These are phyloP conservation scores for Pugionium cornutum DNA, from an alignment of 345 rosid species.

Conservation along the genomic window DNA sequence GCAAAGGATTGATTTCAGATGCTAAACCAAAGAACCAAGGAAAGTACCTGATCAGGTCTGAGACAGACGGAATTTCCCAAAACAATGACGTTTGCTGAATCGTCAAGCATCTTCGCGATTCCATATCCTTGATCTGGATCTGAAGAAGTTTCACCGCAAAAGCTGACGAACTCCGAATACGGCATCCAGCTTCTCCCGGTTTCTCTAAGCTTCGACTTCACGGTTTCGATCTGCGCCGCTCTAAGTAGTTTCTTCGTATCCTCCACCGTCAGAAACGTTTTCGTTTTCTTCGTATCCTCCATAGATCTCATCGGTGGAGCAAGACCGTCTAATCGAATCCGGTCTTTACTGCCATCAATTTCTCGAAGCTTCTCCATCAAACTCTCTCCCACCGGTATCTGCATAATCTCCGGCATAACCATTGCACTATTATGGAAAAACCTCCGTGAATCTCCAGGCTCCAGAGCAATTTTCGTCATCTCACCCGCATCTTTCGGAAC, in stretches of 20 bases:
- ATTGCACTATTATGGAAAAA: conserved; percentile 51
- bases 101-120: conserved; percentile 69
- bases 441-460: conserved; percentile 76
- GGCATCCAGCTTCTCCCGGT: conserved; percentile 59
- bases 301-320: conserved; percentile 8
- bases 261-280: conserved; percentile 47
- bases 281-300: conserved; percentile 26
- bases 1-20: neutral
- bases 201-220: conserved; percentile 65
- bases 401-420: conserved; percentile 39
- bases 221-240: conserved; percentile 69
- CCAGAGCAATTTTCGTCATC: conserved; percentile 47
- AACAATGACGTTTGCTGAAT: conserved; percentile 78
- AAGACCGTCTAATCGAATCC: conserved; percentile 64
- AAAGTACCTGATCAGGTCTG: conserved; percentile 78
- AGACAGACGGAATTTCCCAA: conserved; percentile 69
- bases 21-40: neutral
- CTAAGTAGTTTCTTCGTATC: conserved; percentile 76
- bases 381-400: conserved; percentile 46
- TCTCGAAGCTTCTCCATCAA: conserved; percentile 59
- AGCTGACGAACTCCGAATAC: conserved; percentile 59
- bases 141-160: conserved; percentile 63
- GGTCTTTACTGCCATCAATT: conserved; percentile 52
- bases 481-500: conserved; percentile 31
- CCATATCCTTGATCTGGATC: conserved; percentile 59